Conservation (phyloP, 345 rosid genomes). For the Moricandia moricandioides region DNA sequence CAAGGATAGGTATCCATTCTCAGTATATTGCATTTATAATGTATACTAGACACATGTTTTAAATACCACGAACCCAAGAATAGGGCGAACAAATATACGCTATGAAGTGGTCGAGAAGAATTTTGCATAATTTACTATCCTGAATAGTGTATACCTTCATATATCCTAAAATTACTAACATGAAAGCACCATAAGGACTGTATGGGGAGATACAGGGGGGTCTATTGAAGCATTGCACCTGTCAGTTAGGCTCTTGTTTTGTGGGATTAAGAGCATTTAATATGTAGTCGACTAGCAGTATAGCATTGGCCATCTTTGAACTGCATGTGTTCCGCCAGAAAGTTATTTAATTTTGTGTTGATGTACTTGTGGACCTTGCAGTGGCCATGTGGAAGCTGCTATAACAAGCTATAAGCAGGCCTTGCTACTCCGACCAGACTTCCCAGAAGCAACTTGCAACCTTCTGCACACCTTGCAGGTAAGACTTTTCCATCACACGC, state of each 20-base stretch:
- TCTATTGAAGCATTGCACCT: too few species aligned
- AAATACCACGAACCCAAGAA: too few species aligned
- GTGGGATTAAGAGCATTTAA: not conserved
- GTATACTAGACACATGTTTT: too few species aligned
- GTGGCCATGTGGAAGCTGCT: conserved; percentile 94
- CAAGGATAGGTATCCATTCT: conserved; percentile 75
- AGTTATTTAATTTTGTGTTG: not conserved
- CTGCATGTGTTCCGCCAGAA: not conserved
- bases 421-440: conserved; percentile 73
- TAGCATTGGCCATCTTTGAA: not conserved
- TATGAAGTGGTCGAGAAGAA: too few species aligned
- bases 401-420: conserved; percentile 92
- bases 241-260: not conserved
- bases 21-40: too few species aligned
- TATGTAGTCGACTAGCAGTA: not conserved
- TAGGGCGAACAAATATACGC: too few species aligned
- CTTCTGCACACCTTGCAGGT: conserved; percentile 95
- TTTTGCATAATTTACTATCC: too few species aligned
- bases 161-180: too few species aligned
- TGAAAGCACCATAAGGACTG: too few species aligned
- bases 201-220: too few species aligned
- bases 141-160: too few species aligned
- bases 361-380: conserved; percentile 36
- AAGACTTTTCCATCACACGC: not conserved
- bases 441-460: conserved; percentile 98